These are phyloP conservation scores for Rhodomyrtus psidioides DNA, from an alignment of 441 rosid genomes.

Conservation along the genomic window DNA sequence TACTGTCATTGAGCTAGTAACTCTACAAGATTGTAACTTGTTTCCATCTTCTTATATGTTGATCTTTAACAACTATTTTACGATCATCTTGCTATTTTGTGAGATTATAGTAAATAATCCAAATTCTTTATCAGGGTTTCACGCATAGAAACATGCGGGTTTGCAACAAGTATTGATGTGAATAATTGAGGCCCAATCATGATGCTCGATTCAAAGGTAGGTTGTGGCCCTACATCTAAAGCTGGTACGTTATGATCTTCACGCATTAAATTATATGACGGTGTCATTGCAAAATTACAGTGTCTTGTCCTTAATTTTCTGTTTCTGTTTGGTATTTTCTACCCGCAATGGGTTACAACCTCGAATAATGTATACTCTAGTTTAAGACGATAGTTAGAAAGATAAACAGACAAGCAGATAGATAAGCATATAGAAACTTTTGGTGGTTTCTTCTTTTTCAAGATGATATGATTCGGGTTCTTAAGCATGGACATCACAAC, in stretches of 20 bases:
- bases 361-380: not conserved
- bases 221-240: not conserved
- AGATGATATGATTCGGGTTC: not conserved
- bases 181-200: not conserved
- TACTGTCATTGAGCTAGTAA: not conserved
- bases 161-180: not conserved
- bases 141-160: not conserved
- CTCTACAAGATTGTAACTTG: not conserved
- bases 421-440: not conserved
- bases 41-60: not conserved
- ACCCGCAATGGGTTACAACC: not conserved
- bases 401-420: not conserved
- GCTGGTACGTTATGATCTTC: accelerated
- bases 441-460: not conserved
- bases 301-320: not conserved
- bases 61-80: not conserved
- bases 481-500: not conserved
- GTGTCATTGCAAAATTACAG: not conserved
- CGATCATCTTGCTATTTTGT: not conserved
- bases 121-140: not conserved
- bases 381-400: not conserved
- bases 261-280: no score
- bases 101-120: not conserved
- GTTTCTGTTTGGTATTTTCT: accelerated
- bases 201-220: not conserved